Evolutionary conservation across 2,329 filamentous ascomycete species (phyloP).

Genomic region (Sphaerulina musiva): DNA sequence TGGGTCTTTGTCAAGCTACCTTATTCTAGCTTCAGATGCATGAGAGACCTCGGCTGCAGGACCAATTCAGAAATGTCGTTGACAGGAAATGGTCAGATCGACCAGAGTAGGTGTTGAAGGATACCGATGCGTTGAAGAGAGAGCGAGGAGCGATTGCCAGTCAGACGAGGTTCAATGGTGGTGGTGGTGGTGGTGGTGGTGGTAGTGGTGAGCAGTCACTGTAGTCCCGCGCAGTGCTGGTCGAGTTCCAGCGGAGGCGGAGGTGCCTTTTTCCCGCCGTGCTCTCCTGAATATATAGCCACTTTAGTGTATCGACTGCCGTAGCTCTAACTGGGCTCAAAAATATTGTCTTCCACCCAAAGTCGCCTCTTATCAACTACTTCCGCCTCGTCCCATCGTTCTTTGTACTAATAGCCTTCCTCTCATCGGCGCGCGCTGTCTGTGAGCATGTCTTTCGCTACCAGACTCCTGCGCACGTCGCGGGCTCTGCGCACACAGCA

Average conservation of each 20-base stretch:
- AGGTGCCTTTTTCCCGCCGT: not conserved
- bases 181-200: no score
- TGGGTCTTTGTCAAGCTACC: conserved; percentile 6
- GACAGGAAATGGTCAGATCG: not conserved
- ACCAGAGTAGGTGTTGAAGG: not conserved
- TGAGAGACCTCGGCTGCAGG: conserved; percentile 12
- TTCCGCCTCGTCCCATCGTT: conserved; percentile 10
- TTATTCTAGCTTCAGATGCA: conserved; percentile 11
- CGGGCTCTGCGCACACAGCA: conserved; percentile 62
- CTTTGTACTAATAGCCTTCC: not conserved
- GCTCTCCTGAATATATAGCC: not conserved
- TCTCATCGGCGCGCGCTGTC: conserved; percentile 10
- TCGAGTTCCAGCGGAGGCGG: not conserved
- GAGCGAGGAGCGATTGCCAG: not conserved
- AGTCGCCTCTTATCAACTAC: not conserved
- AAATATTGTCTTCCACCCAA: not conserved
- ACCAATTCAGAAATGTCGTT: not conserved
- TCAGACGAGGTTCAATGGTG: not conserved
- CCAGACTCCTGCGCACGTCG: conserved; percentile 77
- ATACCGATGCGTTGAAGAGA: not conserved
- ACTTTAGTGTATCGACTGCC: not conserved
- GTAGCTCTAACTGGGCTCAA: not conserved
- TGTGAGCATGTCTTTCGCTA: conserved; percentile 63
- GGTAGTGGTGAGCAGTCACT: no score
- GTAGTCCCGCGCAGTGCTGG: not conserved